Evolutionary conservation across 2,329 filamentous ascomycete genomes (phyloP).

Genomic region (Annulohypoxylon truncatum): DNA sequence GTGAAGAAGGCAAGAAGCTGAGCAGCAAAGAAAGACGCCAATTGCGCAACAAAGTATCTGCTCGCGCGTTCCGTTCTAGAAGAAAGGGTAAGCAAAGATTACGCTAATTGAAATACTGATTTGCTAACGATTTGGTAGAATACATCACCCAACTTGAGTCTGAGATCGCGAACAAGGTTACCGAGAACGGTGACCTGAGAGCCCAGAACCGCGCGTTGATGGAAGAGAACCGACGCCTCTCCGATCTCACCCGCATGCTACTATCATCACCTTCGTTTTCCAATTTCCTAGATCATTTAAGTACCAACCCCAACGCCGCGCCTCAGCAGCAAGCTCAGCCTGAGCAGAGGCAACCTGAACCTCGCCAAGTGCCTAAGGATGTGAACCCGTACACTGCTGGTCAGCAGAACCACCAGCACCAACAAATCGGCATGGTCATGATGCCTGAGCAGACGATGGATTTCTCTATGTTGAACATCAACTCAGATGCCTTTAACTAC

Average conservation of each 20-base stretch:
- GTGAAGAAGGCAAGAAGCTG: slow-evolving; percentile 99
- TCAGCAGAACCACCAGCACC: slow-evolving; percentile 66
- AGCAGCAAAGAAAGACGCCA: slow-evolving; percentile 97
- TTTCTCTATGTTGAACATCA: slow-evolving; percentile 75
- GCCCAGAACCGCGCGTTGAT: slow-evolving; percentile 82
- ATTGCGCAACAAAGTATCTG: slow-evolving; percentile 98
- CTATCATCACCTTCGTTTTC: slow-evolving; percentile 85
- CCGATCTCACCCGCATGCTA: slow-evolving; percentile 83
- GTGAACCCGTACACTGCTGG: slow-evolving; percentile 68
- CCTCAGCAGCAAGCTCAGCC: slow-evolving; percentile 41
- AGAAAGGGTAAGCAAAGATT: slow-evolving; percentile 82
- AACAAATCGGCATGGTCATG: slow-evolving; percentile 83
- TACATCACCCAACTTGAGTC: slow-evolving; percentile 95
- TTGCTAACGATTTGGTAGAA: slow-evolving; percentile 74
- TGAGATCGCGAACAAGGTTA: slow-evolving; percentile 85
- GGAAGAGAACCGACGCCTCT: slow-evolving; percentile 86
- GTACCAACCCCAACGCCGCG: slow-evolving; percentile 65
- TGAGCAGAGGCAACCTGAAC: slow-evolving; percentile 57
- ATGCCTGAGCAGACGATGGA: slow-evolving; percentile 83
- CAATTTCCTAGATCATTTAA: slow-evolving; percentile 79
- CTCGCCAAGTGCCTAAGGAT: slow-evolving; percentile 71
- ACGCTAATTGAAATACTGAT: slow-evolving; percentile 3
- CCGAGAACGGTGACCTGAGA: slow-evolving; percentile 84
- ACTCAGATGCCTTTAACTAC: slow-evolving; percentile 65
- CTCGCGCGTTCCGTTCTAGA: slow-evolving; percentile 95